Conservation (phyloP, 2,329 filamentous ascomycete genomes). For the Ophiostoma novo-ulmi region DNA sequence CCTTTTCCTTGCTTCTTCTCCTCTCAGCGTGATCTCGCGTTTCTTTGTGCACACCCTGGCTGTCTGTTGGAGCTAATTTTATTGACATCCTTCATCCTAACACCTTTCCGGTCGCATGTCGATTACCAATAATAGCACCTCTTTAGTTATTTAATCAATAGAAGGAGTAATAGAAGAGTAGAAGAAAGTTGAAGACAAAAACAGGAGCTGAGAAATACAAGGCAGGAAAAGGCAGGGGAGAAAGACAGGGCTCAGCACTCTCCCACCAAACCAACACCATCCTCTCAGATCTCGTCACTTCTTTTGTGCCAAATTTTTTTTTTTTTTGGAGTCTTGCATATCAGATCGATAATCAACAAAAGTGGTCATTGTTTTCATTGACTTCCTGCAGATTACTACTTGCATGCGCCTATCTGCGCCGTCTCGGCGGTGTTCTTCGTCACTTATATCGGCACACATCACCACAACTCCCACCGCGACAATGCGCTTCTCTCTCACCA, state of each 20-base stretch:
- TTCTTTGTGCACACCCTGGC: constrained; percentile 13
- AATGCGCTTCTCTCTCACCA: neutral
- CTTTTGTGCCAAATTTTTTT: no score
- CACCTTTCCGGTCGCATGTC: constrained; percentile 19
- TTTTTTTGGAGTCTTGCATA: neutral
- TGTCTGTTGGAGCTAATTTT: constrained; percentile 11
- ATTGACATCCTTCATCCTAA: constrained; percentile 9
- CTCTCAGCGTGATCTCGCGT: neutral
- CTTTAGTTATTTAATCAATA: neutral
- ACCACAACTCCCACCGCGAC: neutral
- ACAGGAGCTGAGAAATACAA: neutral
- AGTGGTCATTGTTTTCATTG: neutral
- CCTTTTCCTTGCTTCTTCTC: constrained; percentile 1
- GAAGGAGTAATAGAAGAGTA: neutral
- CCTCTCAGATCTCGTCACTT: neutral
- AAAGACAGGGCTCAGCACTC: neutral
- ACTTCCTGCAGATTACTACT: neutral
- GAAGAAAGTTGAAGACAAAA: neutral
- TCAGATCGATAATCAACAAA: neutral
- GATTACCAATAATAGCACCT: constrained; percentile 17
- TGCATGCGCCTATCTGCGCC: neutral
- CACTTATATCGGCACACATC: neutral
- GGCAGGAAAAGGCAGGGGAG: neutral
- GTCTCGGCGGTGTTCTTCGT: neutral
- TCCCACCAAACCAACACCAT: neutral